Conservation (phyloP, 352 stramenopile species). For the Pythium aphanidermatum region DNA sequence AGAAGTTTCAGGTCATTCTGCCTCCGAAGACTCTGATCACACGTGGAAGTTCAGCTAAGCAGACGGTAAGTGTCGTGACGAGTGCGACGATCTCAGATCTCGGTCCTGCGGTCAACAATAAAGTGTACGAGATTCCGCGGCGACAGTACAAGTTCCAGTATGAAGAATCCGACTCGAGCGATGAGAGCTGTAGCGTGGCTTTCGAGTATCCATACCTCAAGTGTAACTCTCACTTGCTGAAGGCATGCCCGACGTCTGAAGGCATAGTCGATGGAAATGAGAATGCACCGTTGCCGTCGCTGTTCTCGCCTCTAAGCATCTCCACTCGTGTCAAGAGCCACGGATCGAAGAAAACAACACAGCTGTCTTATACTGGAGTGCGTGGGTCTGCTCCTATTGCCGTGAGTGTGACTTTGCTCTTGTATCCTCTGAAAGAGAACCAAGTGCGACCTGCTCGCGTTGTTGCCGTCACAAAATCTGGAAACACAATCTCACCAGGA, state of each 20-base stretch:
- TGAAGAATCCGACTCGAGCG: neutral
- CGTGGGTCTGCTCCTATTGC: constrained; percentile 7
- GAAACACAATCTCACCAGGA: neutral
- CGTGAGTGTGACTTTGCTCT: constrained; percentile 1
- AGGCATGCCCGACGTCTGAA: constrained; percentile 2
- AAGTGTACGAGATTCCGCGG: constrained; percentile 7
- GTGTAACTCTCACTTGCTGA: constrained; percentile 1
- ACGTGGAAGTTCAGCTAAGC: neutral
- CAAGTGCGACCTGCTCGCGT: neutral
- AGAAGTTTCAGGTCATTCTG: constrained; percentile 3
- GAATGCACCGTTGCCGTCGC: constrained; percentile 9
- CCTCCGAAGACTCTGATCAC: constrained; percentile 4
- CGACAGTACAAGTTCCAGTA: constrained; percentile 8
- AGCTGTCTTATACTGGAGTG: constrained; percentile 3
- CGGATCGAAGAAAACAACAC: neutral
- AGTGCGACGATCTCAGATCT: constrained; percentile 4
- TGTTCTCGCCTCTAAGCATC: constrained; percentile 10
- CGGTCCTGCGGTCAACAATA: constrained; percentile 12
- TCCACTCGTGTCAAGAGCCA: neutral
- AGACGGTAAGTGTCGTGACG: constrained; percentile 4
- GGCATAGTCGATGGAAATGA: constrained; percentile 3
- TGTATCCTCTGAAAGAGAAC: constrained; percentile 1
- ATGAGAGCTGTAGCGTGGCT: neutral
- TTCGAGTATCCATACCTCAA: constrained; percentile 5
- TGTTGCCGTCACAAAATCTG: neutral